These are phyloP conservation scores for Amanita rimosa DNA, from an alignment of 768 basidiomycete genomes.

Conservation along the genomic window DNA sequence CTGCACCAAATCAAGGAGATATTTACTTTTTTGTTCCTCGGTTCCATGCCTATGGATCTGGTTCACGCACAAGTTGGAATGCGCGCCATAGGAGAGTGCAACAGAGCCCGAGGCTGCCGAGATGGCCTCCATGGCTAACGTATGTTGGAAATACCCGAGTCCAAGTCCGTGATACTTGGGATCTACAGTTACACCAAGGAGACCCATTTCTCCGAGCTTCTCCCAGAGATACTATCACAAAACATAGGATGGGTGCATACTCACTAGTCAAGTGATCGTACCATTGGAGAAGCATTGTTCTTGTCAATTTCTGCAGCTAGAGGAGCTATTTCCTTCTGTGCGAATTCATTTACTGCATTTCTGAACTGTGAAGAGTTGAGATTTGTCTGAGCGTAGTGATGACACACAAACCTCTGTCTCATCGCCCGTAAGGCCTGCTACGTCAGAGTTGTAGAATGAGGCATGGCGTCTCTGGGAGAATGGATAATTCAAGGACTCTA, in stretches of 20 bases:
- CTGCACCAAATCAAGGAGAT: slow-evolving; percentile 68
- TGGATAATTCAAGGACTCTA: slow-evolving; percentile 4
- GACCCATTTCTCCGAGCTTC: slow-evolving; percentile 86
- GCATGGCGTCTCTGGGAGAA: slow-evolving; percentile 19
- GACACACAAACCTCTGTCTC: slow-evolving; percentile 55
- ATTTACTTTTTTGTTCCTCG: slow-evolving; percentile 71
- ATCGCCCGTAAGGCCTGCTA: slow-evolving; percentile 72
- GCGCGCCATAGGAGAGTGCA: slow-evolving; percentile 85
- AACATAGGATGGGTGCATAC: slow-evolving; percentile 3
- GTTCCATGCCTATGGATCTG: slow-evolving; percentile 83
- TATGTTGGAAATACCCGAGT: slow-evolving; percentile 80
- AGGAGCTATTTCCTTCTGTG: slow-evolving; percentile 76
- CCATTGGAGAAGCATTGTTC: slow-evolving; percentile 71
- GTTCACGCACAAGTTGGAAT: slow-evolving; percentile 83
- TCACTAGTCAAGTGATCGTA: slow-evolving; percentile 20
- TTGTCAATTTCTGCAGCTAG: slow-evolving; percentile 79
- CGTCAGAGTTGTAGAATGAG: slow-evolving; percentile 59
- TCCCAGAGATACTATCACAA: slow-evolving; percentile 66
- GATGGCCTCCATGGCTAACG: slow-evolving; percentile 90
- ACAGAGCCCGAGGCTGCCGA: slow-evolving; percentile 88
- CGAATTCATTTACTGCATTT: slow-evolving; percentile 68
- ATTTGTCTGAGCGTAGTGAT: slow-evolving; percentile 3
- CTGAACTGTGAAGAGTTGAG: slow-evolving; percentile 48
- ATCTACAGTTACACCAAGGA: slow-evolving; percentile 79
- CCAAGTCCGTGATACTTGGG: slow-evolving; percentile 74